Percentiles rank a stretch among this genome's conserved stretches.
Evolutionary conservation across 2,329 filamentous ascomycete species (phyloP).

Genomic region (Pseudogymnoascus sp.): DNA sequence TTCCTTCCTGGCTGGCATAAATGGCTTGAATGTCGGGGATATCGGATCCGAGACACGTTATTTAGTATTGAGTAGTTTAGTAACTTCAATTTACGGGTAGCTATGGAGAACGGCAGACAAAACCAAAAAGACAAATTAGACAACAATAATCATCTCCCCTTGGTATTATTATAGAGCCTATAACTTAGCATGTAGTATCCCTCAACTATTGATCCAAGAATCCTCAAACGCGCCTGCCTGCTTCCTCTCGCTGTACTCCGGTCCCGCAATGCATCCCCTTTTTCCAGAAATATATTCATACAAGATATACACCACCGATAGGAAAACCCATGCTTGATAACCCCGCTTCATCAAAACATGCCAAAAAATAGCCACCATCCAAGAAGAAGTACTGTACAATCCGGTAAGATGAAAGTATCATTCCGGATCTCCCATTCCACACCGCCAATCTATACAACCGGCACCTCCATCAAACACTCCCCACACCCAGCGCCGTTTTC

Average conservation of each 20-base stretch:
- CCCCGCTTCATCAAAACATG: not conserved
- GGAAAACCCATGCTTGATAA: not conserved
- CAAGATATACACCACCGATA: not conserved
- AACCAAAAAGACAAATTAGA: not conserved
- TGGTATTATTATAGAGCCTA: not conserved
- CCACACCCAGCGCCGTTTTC: not conserved
- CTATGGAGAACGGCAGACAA: not conserved
- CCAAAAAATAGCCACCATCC: not conserved
- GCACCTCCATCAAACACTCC: not conserved
- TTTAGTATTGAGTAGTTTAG: not conserved
- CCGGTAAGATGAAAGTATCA: not conserved
- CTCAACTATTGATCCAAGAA: not conserved
- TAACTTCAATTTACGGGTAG: not conserved
- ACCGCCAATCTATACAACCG: not conserved
- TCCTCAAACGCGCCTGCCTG: not conserved
- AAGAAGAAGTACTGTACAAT: not conserved
- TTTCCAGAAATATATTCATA: conserved; percentile 5
- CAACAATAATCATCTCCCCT: not conserved
- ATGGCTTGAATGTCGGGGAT: not conserved
- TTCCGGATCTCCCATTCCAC: not conserved
- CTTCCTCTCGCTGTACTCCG: not conserved
- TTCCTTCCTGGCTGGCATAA: not conserved
- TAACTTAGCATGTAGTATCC: not conserved
- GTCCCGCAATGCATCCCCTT: not conserved
- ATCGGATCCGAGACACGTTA: not conserved